A percentile compares a stretch with the other conserved stretches of the same genome.
These are phyloP conservation scores for Aegilops umbellulata DNA, from an alignment of 176 grass and related monocot species.

Conservation along the genomic window DNA sequence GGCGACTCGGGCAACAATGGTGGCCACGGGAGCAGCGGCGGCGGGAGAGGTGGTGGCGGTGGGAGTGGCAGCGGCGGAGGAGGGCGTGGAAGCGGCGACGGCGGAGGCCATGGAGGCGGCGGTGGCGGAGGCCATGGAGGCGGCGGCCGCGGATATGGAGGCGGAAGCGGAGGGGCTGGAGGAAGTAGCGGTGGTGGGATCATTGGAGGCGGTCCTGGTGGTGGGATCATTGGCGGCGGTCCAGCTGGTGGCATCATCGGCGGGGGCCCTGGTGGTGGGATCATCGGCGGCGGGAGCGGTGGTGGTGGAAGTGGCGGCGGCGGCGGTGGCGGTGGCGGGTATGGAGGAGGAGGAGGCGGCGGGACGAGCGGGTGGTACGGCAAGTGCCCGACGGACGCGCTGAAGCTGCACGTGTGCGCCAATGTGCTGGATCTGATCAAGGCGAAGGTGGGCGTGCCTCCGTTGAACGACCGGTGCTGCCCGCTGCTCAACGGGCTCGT, in stretches of 20 bases:
- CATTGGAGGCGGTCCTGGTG: background rate
- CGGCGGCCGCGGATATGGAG: background rate
- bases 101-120: background rate
- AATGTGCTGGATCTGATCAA: slow-evolving; percentile 76
- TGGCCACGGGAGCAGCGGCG: background rate
- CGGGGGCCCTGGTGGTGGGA: background rate
- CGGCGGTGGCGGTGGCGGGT: background rate
- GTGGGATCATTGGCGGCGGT: background rate
- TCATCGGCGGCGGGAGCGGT: background rate
- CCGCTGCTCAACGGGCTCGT: slow-evolving; percentile 70
- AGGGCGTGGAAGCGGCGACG: background rate
- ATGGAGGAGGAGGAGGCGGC: background rate
- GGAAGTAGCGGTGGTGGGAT: background rate
- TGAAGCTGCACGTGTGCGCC: slow-evolving; percentile 77
- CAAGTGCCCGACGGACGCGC: slow-evolving; percentile 64
- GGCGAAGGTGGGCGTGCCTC: slow-evolving; percentile 52
- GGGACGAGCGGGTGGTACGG: slow-evolving; percentile 48
- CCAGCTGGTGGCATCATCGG: background rate
- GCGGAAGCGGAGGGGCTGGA: background rate
- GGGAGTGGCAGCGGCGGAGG: background rate
- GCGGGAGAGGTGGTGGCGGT: background rate
- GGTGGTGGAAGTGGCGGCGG: background rate
- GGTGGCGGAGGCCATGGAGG: background rate
- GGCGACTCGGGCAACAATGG: slow-evolving; percentile 17
- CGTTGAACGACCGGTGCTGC: slow-evolving; percentile 61